These are phyloP conservation scores for Aegilops tauschii DNA, from an alignment of 176 grass and related monocot genomes.

Conservation along the genomic window DNA sequence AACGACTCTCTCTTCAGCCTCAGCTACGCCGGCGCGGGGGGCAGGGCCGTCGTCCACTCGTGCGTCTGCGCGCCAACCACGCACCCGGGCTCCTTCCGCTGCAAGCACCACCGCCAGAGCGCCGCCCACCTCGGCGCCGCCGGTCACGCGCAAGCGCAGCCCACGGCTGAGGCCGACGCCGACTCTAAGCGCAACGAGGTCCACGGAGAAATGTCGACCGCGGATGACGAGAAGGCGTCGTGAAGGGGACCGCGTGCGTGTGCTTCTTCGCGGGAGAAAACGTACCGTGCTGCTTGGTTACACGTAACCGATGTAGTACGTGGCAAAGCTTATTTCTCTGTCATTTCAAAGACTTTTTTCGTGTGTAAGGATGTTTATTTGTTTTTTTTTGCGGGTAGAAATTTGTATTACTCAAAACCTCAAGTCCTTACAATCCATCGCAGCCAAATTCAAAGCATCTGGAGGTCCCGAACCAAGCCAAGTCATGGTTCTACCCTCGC, in stretches of 20 bases:
- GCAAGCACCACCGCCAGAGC: constrained; percentile 68
- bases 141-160: neutral
- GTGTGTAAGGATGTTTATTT: neutral
- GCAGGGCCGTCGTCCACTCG: constrained; percentile 13
- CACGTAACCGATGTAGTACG: neutral
- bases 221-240: constrained; percentile 20
- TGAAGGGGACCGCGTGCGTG: neutral
- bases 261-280: neutral
- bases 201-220: neutral
- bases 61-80: constrained; percentile 83
- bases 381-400: neutral
- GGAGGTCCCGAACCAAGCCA: too few relatives aligned
- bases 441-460: too few relatives aligned
- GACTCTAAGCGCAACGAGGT: neutral
- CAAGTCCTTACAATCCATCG: too few relatives aligned
- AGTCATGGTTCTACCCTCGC: too few relatives aligned
- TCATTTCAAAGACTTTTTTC: neutral
- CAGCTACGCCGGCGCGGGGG: constrained; percentile 18
- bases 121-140: constrained; percentile 21
- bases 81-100: constrained; percentile 79
- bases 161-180: neutral
- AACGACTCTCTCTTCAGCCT: constrained; percentile 65
- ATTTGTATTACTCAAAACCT: too few relatives aligned
- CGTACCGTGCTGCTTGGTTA: neutral
- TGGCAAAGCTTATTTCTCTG: neutral